Evolutionary conservation across 2,329 filamentous ascomycete species (phyloP).

Genomic region (Raffaelea albimanens): DNA sequence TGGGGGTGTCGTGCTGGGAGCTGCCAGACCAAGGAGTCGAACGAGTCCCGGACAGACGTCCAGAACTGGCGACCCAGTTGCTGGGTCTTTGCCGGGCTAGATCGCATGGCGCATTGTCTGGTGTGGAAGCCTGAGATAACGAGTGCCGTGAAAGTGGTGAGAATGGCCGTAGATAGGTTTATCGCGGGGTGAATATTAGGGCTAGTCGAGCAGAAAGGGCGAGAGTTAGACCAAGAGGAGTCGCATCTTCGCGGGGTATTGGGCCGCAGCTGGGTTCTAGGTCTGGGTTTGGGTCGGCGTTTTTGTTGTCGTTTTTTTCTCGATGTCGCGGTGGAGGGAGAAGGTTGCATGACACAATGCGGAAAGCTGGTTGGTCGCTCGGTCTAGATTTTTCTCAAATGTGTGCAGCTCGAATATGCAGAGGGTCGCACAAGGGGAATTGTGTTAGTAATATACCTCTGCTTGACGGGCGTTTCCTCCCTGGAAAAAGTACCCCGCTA

Average conservation of each 20-base stretch:
- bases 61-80: conserved; percentile 25
- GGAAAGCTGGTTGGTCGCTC: neutral
- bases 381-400: neutral
- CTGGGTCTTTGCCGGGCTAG: conserved; percentile 22
- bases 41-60: conserved; percentile 21
- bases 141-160: neutral
- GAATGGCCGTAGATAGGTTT: no score
- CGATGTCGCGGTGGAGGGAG: conserved; percentile 2
- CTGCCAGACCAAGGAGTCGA: conserved; percentile 14
- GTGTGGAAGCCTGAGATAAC: no score
- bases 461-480: no score
- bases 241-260: no score
- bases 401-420: no score
- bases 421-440: no score
- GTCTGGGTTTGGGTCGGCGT: no score
- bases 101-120: conserved; percentile 20
- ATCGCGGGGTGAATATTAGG: no score
- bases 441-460: no score
- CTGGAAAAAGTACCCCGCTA: no score
- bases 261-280: no score
- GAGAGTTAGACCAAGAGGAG: neutral
- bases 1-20: conserved; percentile 10
- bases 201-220: no score
- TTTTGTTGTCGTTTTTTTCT: neutral
- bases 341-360: neutral